Evolutionary conservation across 179 eudicot species (phyloP), one percentile per base, ranked within the genome.

Genomic region (Drosera spatulata): DNA sequence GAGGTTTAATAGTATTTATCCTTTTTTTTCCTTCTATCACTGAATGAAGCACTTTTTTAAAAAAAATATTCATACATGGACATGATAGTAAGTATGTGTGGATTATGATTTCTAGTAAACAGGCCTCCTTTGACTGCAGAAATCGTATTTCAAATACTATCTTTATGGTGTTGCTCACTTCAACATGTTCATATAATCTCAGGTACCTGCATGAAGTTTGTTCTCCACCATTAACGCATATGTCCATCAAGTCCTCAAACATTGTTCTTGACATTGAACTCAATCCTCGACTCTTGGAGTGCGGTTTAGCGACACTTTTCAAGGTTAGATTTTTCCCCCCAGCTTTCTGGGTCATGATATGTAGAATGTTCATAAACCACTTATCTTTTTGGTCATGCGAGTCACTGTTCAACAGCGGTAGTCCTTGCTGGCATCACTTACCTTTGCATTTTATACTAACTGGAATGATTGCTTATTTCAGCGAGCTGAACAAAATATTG

Each of bases 151-250:
- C 38, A n/a, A 40, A 55, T 2, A 37, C 4, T 55, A 9, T 11
- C 8, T 33, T 33, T 55, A 39, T 59, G 50, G 10, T 11, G 12
- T n/a, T n/a, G 43, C 38, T 14, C 44, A 43, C 14, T 59, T 14
- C 11, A 4, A 7, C 8, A 22, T 14, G 2, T 42, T 43, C 6
- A n/a, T 51, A 70, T 52, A 13, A 38, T 45, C 22, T 1, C 71
- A 85, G 93, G 82, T 85, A 80, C 76, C 71, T 85, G 74, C 93
- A 85, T 50, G 88, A 80, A 59, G 71, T 62, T 50, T 85, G 84
- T 55, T 75, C 75, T 40, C 83, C 85, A 12, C 68, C 79, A 3
- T 52, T 66, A 58, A 64, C 80, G 48, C 88, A 85, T 66, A 73
- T 72, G 70, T 76, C 81, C 72, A 70, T 85, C 63, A 82, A 73